Evolutionary conservation across 2,329 filamentous ascomycete genomes (phyloP), one percentile per base, ranked within the genome.

Genomic region (Botryosphaeria dothidea): DNA sequence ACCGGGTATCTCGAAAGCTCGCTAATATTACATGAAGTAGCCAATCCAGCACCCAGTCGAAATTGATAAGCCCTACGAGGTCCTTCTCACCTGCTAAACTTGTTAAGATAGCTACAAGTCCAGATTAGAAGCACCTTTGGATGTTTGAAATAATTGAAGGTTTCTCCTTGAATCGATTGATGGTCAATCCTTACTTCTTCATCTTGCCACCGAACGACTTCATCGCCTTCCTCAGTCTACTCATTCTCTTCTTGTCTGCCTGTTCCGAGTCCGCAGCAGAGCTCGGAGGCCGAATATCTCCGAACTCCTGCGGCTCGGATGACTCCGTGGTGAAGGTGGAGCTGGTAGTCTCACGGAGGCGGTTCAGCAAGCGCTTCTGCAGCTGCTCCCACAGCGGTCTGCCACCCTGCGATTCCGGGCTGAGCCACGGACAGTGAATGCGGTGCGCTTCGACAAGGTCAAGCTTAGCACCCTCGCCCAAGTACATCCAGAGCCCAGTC

Each of bases 401-500:
- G n/a, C 63, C 63, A 9, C 57, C 69, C 48, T 79, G 77, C 0
- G 75, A 69, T 3, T 65, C 68, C 0, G 70, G 68, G 63, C 78
- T 79, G 63, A 76, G 77, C 77, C 77, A 79, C 0, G 77, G 77
- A 49, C 77, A 79, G 66, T 79, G 75, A 52, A 78, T 74, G 66
- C 77, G 76, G 62, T 79, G 78, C 0, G 71, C 69, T 62, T 78
- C 75, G 5, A 78, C 64, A 6, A 78, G 69, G 34, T 79, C 75
- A 45, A 79, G 73, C 43, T 72, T 70, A n/a, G 76, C 64, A 7
- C 72, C 71, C 6, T 70, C 64, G 43, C 71, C 70, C 0, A 70
- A 69, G 76, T 96, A 98, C 82, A 99, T 90, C 95, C 95, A 99
- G 2, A 99, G 83, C 0, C 95, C 95, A 0, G 98, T 83, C 1